phyloP scores from a whole-genome alignment of 257 asterid species.

The Solanum pennellii region DNA sequence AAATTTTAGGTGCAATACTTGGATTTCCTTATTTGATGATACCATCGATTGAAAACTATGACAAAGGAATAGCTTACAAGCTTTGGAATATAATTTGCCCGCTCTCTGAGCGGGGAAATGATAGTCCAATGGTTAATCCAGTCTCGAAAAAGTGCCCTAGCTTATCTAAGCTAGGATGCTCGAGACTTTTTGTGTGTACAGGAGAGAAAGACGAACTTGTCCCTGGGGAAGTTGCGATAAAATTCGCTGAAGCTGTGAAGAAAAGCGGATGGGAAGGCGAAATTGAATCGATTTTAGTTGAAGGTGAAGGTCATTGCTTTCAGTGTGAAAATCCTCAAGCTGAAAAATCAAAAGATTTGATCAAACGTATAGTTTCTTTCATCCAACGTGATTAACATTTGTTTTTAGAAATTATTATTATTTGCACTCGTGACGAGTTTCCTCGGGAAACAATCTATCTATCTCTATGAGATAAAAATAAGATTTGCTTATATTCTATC shows the following conservation, averaged over 20 bases:
- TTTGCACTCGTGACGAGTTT: too few species aligned
- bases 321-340: background rate
- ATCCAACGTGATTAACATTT: background rate
- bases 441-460: too few species aligned
- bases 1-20: slow-evolving; percentile 1
- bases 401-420: background rate
- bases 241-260: background rate
- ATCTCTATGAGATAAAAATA: too few species aligned
- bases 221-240: background rate
- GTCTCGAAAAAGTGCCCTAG: background rate
- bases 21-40: background rate
- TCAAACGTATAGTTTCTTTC: slow-evolving; percentile 8
- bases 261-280: slow-evolving; percentile 6
- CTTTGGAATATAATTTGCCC: background rate
- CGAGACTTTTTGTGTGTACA: background rate
- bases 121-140: slow-evolving; percentile 5
- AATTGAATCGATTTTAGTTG: background rate
- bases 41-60: background rate
- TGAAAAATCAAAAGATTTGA: background rate
- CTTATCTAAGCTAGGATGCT: background rate
- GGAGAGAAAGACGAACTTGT: background rate
- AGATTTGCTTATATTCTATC: too few species aligned
- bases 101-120: background rate
- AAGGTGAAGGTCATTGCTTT: slow-evolving; percentile 12
- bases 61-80: background rate